Conservation (phyloP, 495 filamentous ascomycete species). For the Penicillium waksmanii region DNA sequence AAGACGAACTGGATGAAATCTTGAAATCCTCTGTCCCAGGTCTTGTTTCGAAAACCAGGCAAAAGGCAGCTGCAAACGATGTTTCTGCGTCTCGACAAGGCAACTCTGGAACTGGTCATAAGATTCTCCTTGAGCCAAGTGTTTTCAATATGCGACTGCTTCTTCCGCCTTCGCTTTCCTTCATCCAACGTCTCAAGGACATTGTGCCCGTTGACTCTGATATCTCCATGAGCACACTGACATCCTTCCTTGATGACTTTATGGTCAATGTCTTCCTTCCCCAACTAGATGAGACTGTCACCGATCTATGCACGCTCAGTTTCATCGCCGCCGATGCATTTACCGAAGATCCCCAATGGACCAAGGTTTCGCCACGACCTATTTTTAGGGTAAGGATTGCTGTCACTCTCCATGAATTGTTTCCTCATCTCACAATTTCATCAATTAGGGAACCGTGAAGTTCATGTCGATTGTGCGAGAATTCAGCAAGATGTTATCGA, state of each 20-base stretch:
- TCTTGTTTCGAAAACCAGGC: constrained; percentile 77
- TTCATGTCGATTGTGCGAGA: constrained; percentile 86
- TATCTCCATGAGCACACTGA: constrained; percentile 83
- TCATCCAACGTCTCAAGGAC: constrained; percentile 86
- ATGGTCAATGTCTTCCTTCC: constrained; percentile 97
- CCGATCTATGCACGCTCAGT: constrained; percentile 80
- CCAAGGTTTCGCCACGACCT: constrained; percentile 71
- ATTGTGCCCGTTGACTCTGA: constrained; percentile 86
- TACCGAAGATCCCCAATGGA: constrained; percentile 84
- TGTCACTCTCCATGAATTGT: not conserved
- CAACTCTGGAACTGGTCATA: constrained; percentile 71
- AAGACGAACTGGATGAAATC: constrained; percentile 88
- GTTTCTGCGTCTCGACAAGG: constrained; percentile 40
- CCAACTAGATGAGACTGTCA: constrained; percentile 92
- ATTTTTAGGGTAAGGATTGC: constrained; percentile 69
- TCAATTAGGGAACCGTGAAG: constrained; percentile 70
- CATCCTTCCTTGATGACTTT: constrained; percentile 97
- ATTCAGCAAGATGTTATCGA: constrained; percentile 93
- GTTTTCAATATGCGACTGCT: constrained; percentile 98
- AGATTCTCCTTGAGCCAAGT: constrained; percentile 89
- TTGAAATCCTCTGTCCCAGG: constrained; percentile 90
- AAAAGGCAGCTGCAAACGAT: constrained; percentile 41
- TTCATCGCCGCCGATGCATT: constrained; percentile 88
- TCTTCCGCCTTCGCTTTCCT: constrained; percentile 89
- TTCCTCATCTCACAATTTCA: constrained; percentile 7